Evolutionary conservation across 768 basidiomycete genomes (phyloP).

Genomic region (Lentinula guzmanii): DNA sequence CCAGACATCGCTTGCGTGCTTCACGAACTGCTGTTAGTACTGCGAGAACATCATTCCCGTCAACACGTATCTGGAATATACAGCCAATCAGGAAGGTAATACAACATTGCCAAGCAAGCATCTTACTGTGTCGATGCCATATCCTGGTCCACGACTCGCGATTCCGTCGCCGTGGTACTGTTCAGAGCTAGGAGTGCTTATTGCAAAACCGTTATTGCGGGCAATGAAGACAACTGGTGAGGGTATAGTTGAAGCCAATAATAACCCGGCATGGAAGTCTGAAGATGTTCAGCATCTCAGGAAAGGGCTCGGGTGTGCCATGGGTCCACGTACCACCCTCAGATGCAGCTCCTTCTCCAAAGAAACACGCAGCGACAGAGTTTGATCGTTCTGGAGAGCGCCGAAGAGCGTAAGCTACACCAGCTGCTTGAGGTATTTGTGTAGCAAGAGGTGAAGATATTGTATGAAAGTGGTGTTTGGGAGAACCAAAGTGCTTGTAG

Average conservation of each 20-base stretch:
- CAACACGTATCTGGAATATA: conserved; percentile 37
- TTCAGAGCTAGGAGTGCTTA: conserved; percentile 85
- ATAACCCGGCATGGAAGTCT: conserved; percentile 91
- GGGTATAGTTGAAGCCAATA: conserved; percentile 71
- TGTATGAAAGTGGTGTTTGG: conserved; percentile 82
- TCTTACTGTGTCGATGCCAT: conserved; percentile 85
- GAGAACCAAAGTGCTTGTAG: conserved; percentile 77
- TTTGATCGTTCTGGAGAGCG: conserved; percentile 63
- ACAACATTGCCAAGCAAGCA: background rate
- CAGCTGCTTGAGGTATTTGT: conserved; percentile 93
- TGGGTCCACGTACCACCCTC: conserved; percentile 56
- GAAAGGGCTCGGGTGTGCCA: background rate
- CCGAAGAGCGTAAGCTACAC: conserved; percentile 84
- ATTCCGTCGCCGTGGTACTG: conserved; percentile 94
- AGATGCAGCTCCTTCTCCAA: conserved; percentile 91
- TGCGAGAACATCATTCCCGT: conserved; percentile 89
- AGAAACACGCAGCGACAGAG: conserved; percentile 83
- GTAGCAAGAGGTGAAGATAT: conserved; percentile 93
- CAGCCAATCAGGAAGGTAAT: background rate
- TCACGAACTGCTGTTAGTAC: conserved; percentile 71
- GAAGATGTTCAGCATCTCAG: background rate
- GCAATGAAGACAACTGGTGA: conserved; percentile 71
- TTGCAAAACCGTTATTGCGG: conserved; percentile 89
- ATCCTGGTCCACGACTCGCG: conserved; percentile 85
- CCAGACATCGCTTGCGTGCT: conserved; percentile 63